phyloP scores from a whole-genome alignment of 2,329 filamentous ascomycete genomes.

The Stagonosporopsis cucurbitacearum region DNA sequence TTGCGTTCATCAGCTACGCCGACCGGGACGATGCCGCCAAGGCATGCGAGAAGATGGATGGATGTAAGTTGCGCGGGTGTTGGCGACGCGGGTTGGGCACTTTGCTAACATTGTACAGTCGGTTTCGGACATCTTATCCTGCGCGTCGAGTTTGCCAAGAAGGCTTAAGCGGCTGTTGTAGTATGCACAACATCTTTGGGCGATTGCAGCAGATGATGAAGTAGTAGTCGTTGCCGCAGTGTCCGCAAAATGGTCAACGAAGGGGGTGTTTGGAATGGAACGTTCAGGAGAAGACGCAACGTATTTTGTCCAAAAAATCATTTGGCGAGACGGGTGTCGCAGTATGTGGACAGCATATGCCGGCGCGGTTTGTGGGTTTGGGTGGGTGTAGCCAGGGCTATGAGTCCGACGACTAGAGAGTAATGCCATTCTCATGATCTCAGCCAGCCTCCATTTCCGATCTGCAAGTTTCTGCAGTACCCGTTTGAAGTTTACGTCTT shows the following conservation, averaged over 20 bases:
- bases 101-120: slow-evolving; percentile 39
- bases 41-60: slow-evolving; percentile 98
- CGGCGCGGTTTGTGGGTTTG: not conserved
- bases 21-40: slow-evolving; percentile 88
- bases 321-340: not conserved
- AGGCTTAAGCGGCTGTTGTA: slow-evolving; percentile 35
- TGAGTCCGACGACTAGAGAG: slow-evolving; percentile 7
- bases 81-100: not conserved
- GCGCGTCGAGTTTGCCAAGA: slow-evolving; percentile 85
- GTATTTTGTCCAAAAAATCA: not conserved
- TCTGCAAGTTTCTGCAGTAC: no score
- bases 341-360: not conserved
- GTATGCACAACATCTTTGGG: not conserved
- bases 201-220: not conserved
- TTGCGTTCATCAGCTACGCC: slow-evolving; percentile 97
- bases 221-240: not conserved
- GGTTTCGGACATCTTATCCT: slow-evolving; percentile 89
- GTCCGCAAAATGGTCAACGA: not conserved
- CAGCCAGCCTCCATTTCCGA: no score
- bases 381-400: not conserved
- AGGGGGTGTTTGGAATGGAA: not conserved
- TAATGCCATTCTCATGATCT: slow-evolving; percentile 17
- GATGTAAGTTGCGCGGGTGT: slow-evolving; percentile 65
- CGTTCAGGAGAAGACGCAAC: not conserved
- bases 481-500: no score